Percentiles rank a stretch among this genome's conserved stretches.
phyloP scores from a whole-genome alignment of 2,329 filamentous ascomycete genomes.

The Moelleriella libera region DNA sequence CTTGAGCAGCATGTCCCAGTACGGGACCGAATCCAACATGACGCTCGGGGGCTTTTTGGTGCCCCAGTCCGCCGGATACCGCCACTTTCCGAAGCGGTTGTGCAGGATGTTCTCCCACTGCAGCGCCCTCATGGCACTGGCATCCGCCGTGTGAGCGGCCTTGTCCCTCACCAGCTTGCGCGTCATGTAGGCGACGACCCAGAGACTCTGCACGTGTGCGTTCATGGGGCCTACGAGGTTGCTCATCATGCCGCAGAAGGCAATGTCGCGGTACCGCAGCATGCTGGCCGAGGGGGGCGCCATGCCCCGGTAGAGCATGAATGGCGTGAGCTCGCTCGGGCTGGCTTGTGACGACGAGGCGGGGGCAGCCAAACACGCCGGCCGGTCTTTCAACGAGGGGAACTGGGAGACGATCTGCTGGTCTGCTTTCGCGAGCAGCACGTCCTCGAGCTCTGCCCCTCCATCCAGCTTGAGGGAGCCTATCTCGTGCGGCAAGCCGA shows the following conservation, averaged over 20 bases:
- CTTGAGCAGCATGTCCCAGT: constrained; percentile 51
- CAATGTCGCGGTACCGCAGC: constrained; percentile 21
- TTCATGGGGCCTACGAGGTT: constrained; percentile 26
- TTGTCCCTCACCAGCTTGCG: constrained; percentile 12
- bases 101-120: constrained; percentile 46
- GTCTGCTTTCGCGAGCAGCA: constrained; percentile 27
- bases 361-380: constrained; percentile 27
- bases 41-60: constrained; percentile 46
- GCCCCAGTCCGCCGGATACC: constrained; percentile 54
- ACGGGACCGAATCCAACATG: constrained; percentile 64
- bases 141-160: constrained; percentile 3
- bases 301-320: constrained; percentile 31
- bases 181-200: constrained; percentile 50
- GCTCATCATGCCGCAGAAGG: constrained; percentile 28
- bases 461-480: too few relatives aligned
- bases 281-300: constrained; percentile 24
- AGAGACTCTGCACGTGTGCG: constrained; percentile 39
- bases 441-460: too few relatives aligned
- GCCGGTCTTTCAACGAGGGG: constrained; percentile 38
- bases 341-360: constrained; percentile 16
- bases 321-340: constrained; percentile 15
- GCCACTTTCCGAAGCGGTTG: constrained; percentile 54
- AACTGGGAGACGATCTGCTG: constrained; percentile 36
- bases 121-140: constrained; percentile 23
- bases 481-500: constrained; percentile 17